phyloP scores from a whole-genome alignment of 352 stramenopile species.

The Plasmopara muralis region DNA sequence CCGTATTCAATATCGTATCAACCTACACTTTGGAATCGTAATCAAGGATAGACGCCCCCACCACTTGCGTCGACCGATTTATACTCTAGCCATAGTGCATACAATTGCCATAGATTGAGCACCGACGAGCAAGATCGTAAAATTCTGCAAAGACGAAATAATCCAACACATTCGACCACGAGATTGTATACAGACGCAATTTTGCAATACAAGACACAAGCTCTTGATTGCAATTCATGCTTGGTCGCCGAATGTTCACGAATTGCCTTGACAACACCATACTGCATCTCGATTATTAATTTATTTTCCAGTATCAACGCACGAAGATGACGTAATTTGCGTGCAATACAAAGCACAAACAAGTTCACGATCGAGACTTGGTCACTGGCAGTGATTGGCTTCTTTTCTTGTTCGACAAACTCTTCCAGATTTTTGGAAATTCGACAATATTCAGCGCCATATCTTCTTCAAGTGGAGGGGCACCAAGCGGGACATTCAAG shows the following conservation, averaged over 20 bases:
- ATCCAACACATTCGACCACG: too few species aligned
- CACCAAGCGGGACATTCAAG: too few species aligned
- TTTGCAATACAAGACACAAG: conserved; percentile 15
- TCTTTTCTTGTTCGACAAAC: not conserved
- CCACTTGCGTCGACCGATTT: conserved; percentile 23
- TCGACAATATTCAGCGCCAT: conserved; percentile 2
- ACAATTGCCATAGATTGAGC: conserved; percentile 17
- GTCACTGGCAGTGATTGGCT: not conserved
- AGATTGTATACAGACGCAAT: conserved; percentile 21
- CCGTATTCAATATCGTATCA: conserved; percentile 5
- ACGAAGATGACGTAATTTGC: conserved; percentile 17
- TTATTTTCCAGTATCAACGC: not conserved
- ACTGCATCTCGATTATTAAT: conserved; percentile 1
- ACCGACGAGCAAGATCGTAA: conserved; percentile 24
- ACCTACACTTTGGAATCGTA: conserved; percentile 8
- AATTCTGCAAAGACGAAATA: too few species aligned
- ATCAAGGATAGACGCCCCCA: conserved; percentile 18
- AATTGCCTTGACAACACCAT: conserved; percentile 3
- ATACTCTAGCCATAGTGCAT: conserved; percentile 27
- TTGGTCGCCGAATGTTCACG: not conserved
- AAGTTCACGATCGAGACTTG: conserved; percentile 18
- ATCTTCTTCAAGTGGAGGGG: too few species aligned
- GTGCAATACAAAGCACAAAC: conserved; percentile 18
- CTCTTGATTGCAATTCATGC: conserved; percentile 3
- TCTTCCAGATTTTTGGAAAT: not conserved